phyloP scores from a whole-genome alignment of 2,329 filamentous ascomycete species.

The Aspergillus aculeatinus region DNA sequence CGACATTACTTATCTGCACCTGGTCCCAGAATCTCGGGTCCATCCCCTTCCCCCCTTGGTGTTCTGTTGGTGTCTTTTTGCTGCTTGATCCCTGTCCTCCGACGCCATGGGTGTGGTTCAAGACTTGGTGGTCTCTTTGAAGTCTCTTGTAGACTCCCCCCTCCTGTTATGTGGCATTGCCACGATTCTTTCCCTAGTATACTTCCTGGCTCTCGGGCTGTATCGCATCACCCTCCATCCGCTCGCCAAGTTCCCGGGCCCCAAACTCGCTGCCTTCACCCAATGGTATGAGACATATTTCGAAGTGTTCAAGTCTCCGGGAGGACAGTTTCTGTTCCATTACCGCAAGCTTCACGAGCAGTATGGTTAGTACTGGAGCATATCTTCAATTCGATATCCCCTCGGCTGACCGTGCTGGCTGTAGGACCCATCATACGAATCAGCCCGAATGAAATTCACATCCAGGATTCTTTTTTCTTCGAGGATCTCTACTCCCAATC shows the following conservation, averaged over 20 bases:
- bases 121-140: neutral
- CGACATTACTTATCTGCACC: neutral
- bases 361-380: conserved; percentile 10
- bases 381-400: neutral
- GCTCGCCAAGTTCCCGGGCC: conserved; percentile 15
- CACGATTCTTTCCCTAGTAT: neutral
- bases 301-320: conserved; percentile 14
- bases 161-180: neutral
- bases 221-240: conserved; percentile 17
- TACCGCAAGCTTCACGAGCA: conserved; percentile 15
- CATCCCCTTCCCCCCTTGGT: neutral
- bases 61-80: neutral
- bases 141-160: neutral
- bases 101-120: conserved; percentile 2
- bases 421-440: conserved; percentile 20
- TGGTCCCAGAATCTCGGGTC: conserved; percentile 1
- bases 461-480: conserved; percentile 16
- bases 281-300: conserved; percentile 18
- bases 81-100: neutral
- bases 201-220: conserved; percentile 2
- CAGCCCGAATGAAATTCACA: conserved; percentile 17
- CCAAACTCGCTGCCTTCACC: conserved; percentile 15
- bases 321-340: conserved; percentile 18
- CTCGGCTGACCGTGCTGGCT: neutral
- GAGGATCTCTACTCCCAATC: conserved; percentile 18